These are phyloP conservation scores for Plantago ovata DNA, from an alignment of 257 asterid species.

Conservation along the genomic window DNA sequence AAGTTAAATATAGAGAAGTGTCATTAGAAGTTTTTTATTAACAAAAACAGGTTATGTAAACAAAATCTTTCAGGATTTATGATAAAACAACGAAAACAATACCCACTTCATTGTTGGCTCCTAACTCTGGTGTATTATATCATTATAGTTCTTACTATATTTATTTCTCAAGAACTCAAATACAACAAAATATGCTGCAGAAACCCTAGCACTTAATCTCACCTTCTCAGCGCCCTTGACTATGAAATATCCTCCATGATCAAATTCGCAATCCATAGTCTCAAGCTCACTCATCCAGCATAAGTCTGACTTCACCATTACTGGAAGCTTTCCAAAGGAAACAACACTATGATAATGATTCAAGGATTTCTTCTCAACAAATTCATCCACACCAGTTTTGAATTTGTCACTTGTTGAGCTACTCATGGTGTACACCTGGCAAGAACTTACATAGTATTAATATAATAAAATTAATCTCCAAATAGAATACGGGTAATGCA, in stretches of 20 bases:
- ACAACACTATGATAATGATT: conserved; percentile 35
- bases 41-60: background rate
- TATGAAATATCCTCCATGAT: conserved; percentile 85
- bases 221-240: conserved; percentile 99
- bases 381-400: conserved; percentile 58
- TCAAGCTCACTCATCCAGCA: conserved; percentile 60
- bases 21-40: background rate
- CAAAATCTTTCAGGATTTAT: background rate
- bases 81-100: background rate
- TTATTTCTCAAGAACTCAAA: background rate
- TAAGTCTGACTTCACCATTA: conserved; percentile 79
- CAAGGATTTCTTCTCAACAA: conserved; percentile 41
- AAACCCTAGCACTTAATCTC: background rate
- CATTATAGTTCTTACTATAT: background rate
- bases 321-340: conserved; percentile 73
- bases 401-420: conserved; percentile 68
- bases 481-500: background rate
- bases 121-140: background rate
- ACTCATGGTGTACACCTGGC: conserved; percentile 68
- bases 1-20: conserved; percentile 1
- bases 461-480: background rate
- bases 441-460: too few relatives aligned
- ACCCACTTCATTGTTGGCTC: background rate
- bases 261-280: conserved; percentile 75
- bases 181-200: background rate